Conservation (phyloP, 345 rosid genomes). For the Hibiscus syriacus region DNA sequence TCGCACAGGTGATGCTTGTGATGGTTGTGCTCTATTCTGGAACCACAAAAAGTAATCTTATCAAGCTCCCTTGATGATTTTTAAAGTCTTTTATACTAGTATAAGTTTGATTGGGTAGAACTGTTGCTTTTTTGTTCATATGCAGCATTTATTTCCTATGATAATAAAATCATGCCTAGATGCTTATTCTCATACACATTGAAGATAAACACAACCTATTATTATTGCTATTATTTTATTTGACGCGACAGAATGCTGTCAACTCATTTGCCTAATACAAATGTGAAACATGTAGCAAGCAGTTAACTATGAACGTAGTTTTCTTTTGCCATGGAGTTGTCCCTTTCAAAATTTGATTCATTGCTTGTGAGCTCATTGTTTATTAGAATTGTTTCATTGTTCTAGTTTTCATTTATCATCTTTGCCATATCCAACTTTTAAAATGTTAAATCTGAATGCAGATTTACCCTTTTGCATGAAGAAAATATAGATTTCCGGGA, state of each 20-base stretch:
- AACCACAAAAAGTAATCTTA: constrained; percentile 50
- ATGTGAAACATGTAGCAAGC: background rate
- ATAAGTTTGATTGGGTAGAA: background rate
- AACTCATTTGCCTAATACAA: background rate
- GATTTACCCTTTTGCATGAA: constrained; percentile 74
- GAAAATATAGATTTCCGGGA: constrained; percentile 71
- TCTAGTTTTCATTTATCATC: background rate
- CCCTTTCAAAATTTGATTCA: background rate
- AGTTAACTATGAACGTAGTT: background rate
- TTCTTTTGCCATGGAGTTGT: background rate
- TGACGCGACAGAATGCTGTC: background rate
- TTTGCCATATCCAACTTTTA: constrained; percentile 14
- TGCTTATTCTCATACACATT: background rate
- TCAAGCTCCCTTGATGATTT: background rate
- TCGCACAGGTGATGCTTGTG: constrained; percentile 78
- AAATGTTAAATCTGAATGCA: constrained; percentile 36
- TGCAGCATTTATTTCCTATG: background rate
- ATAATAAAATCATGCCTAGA: background rate
- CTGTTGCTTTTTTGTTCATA: background rate
- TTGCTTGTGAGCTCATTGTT: background rate
- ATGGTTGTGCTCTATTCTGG: constrained; percentile 94
- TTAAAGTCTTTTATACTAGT: background rate
- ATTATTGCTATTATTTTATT: background rate
- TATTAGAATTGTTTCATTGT: background rate
- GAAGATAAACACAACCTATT: background rate